These are phyloP conservation scores for Ceratocystis cacaofunesta DNA, from an alignment of 2,329 filamentous ascomycete species.

Conservation along the genomic window DNA sequence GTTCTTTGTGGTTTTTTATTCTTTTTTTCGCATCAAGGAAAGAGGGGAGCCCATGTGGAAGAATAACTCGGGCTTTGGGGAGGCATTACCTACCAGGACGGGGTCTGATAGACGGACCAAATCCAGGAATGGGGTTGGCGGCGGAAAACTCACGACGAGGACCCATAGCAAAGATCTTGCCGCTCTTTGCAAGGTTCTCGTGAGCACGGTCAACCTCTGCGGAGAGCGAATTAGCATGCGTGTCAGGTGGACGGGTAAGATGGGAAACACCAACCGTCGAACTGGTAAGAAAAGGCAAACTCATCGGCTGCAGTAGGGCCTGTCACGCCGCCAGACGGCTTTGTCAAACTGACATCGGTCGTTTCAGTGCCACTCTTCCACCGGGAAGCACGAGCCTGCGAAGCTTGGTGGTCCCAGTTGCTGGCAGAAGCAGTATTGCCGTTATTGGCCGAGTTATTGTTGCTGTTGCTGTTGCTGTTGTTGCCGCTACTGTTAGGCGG, in stretches of 20 bases:
- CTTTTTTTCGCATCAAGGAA: not conserved
- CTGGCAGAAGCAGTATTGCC: conserved; percentile 19
- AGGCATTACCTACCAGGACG: conserved; percentile 22
- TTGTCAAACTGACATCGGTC: conserved; percentile 6
- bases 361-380: conserved; percentile 11
- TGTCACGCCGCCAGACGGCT: conserved; percentile 52
- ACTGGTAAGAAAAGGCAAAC: conserved; percentile 69
- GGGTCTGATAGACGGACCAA: conserved; percentile 23
- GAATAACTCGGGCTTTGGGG: conserved; percentile 8
- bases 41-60: not conserved
- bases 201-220: conserved; percentile 89
- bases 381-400: conserved; percentile 26
- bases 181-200: conserved; percentile 92
- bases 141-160: conserved; percentile 65
- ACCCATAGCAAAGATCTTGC: conserved; percentile 66
- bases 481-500: not conserved
- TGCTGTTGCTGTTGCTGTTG: conserved; percentile 25
- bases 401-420: conserved; percentile 34
- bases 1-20: not conserved
- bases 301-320: conserved; percentile 64
- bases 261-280: conserved; percentile 58
- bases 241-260: not conserved
- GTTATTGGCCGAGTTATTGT: not conserved
- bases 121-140: conserved; percentile 37
- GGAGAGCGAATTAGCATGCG: conserved; percentile 3